phyloP scores from a whole-genome alignment of 1,284 basidiomycete genomes.

The Microbotryum saponariae region DNA sequence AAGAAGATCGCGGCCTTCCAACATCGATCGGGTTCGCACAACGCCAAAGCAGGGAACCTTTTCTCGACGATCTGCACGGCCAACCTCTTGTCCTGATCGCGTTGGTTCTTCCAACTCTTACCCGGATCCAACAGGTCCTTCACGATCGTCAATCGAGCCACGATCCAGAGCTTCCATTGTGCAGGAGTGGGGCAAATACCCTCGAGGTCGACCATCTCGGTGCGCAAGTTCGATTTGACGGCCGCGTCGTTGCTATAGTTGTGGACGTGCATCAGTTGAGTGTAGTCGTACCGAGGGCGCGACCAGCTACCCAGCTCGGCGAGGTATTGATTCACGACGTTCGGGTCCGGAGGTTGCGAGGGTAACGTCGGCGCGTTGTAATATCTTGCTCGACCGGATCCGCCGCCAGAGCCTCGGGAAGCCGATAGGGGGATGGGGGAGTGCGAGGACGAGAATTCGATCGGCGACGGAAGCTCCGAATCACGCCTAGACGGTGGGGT shows the following conservation, averaged over 20 bases:
- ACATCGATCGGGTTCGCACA: conserved; percentile 1
- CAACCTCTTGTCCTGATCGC: not conserved
- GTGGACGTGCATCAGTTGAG: not conserved
- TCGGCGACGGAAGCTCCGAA: not conserved
- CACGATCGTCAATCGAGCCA: not conserved
- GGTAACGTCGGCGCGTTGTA: not conserved
- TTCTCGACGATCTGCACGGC: conserved; percentile 4
- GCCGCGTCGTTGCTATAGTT: not conserved
- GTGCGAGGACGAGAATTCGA: not conserved
- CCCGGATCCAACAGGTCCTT: not conserved
- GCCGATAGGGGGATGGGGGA: not conserved
- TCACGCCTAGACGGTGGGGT: not conserved
- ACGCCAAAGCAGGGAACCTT: not conserved
- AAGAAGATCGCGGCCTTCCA: conserved; percentile 7
- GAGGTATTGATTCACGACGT: not conserved
- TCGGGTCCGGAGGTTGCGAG: not conserved
- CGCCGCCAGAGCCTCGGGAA: not conserved
- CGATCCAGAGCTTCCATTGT: conserved; percentile 1
- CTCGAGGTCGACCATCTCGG: conserved; percentile 3
- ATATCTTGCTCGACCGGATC: not conserved
- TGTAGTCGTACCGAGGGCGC: not conserved
- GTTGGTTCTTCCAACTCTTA: conserved; percentile 1
- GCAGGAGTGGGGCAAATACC: not conserved
- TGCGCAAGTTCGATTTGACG: not conserved
- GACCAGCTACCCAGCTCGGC: conserved; percentile 1